Evolutionary conservation across 305 asterid species (phyloP).

Genomic region (Fraxinus velutina): DNA sequence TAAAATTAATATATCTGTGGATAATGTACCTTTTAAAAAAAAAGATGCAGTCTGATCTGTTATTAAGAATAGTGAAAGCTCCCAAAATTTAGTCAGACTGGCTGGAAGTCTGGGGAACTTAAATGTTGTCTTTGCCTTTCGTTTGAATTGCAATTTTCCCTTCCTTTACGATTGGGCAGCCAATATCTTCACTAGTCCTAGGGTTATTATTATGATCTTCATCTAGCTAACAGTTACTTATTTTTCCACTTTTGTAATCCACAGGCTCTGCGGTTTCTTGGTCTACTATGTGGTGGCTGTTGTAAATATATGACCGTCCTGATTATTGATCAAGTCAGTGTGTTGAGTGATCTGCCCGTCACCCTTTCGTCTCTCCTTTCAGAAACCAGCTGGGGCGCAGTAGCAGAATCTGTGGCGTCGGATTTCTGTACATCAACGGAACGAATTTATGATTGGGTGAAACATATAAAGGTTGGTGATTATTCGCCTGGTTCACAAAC

Average conservation of each 20-base stretch:
- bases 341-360: constrained; percentile 68
- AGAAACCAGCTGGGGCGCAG: constrained; percentile 45
- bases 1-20: not conserved
- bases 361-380: constrained; percentile 63
- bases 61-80: not conserved
- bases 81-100: not conserved
- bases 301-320: constrained; percentile 77
- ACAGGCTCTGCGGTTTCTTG: constrained; percentile 77
- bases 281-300: constrained; percentile 73
- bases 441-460: constrained; percentile 57
- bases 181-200: not conserved
- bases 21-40: not conserved
- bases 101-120: no score
- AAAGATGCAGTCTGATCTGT: not conserved
- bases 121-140: not conserved
- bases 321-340: constrained; percentile 45
- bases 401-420: constrained; percentile 59
- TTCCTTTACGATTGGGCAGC: not conserved
- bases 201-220: not conserved
- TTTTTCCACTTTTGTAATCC: constrained; percentile 5
- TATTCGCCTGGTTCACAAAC: constrained; percentile 30
- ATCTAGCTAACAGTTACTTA: not conserved
- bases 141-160: not conserved
- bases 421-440: constrained; percentile 49
- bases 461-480: constrained; percentile 23